Percentiles rank a stretch among this genome's conserved stretches.
Conservation (phyloP, 768 basidiomycete species). For the Rhodotorula graminis region DNA sequence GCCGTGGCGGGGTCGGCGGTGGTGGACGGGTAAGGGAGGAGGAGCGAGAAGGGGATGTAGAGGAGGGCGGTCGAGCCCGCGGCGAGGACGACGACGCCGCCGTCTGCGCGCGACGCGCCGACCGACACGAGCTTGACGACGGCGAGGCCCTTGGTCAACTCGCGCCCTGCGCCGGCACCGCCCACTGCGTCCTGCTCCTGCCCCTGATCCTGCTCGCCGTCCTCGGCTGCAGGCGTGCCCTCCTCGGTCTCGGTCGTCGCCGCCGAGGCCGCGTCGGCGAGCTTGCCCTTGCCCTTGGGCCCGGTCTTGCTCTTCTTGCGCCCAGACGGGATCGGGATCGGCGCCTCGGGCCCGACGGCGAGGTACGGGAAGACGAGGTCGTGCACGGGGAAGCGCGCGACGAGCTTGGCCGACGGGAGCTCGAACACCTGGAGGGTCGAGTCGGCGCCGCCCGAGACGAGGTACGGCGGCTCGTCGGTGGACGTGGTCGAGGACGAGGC, state of each 20-base stretch:
- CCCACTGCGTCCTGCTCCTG: neutral
- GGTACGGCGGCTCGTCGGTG: constrained; percentile 20
- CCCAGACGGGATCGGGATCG: constrained; percentile 11
- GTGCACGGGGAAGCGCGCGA: constrained; percentile 21
- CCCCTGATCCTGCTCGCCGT: neutral
- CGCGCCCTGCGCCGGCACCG: neutral
- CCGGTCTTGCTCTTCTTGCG: constrained; percentile 27
- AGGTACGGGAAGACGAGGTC: constrained; percentile 8
- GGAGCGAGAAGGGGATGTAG: constrained; percentile 25
- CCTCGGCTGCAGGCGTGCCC: neutral
- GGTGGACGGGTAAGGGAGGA: constrained; percentile 4
- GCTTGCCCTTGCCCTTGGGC: constrained; percentile 8
- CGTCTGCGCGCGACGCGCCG: constrained; percentile 12
- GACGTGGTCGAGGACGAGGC: neutral
- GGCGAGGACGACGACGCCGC: constrained; percentile 30
- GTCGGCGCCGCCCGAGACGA: constrained; percentile 90
- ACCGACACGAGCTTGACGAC: constrained; percentile 34
- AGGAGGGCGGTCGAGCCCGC: constrained; percentile 32
- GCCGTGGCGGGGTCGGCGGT: neutral
- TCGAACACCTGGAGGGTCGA: constrained; percentile 70
- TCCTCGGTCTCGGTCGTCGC: neutral
- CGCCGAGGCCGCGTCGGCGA: no score
- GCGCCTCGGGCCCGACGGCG: constrained; percentile 18
- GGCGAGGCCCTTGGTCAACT: constrained; percentile 29
- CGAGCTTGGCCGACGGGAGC: constrained; percentile 54